Base-by-base conservation (phyloP, 2,329 filamentous ascomycete species). In the Fusarium illudens region DNA sequence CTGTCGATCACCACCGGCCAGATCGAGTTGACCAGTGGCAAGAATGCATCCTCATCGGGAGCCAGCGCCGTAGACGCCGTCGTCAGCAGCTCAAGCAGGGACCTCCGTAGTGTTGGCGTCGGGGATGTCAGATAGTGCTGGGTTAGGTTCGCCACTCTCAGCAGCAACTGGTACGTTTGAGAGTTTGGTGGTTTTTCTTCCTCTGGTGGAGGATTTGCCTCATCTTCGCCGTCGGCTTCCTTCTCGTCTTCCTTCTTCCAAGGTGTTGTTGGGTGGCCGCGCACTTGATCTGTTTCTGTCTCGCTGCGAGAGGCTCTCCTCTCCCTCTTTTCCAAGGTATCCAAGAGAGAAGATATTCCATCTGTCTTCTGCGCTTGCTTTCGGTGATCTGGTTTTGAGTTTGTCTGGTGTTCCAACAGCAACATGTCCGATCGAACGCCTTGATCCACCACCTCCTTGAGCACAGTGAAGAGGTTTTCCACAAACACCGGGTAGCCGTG, bases 81-180 rank as follows among this genome's bases (percentile, higher is more conserved):
- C 25, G 86, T 82, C 12, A 98, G 86, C 6, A 98, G 87, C 15
- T 88, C 86, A 10, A 99, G 87, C 4, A 99, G 85, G 1, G 91
- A 92, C 29, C 89, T 89, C 37, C 95, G 90, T 9, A 99, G 85
- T 11, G 88, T 87, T 0, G 94, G 89, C 0, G 93, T 94, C 0
- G 92, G 90, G 0, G 93, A 94, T 6, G 95, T 94, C 11, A 99
- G 86, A 78, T 97, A 96, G 76, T 97, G 90, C 74, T 97, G 94
- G 6, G 94, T 95, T 1, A 97, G 88, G 50, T 87, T 87, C 22
- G 94, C 89, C 59, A 99, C 96, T 60, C 90, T 90, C 32, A 93
- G 85, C 4, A 98, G 87, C 11, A 97, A 85, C n/a, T 84, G 84
- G 77, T 96, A 96, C 0, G 92, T 92, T 68, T 92, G 91, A 46